These are phyloP conservation scores for Lagenidium giganteum DNA, from an alignment of 352 stramenopile genomes.

Conservation along the genomic window DNA sequence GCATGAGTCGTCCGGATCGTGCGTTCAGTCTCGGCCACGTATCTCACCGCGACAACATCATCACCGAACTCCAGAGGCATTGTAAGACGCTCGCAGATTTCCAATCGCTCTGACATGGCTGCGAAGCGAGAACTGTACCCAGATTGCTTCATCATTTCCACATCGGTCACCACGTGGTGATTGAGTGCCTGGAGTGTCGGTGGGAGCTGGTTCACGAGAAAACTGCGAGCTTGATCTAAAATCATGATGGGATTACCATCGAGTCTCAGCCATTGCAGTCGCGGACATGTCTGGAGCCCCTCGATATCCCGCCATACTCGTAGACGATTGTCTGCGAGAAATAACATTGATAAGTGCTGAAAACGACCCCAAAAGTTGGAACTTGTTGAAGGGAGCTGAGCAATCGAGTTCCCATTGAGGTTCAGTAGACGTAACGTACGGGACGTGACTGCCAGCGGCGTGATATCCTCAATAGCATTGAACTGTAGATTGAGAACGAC, in stretches of 20 bases:
- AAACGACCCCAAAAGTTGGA: constrained; percentile 52
- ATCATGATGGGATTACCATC: constrained; percentile 60
- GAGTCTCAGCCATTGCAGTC: constrained; percentile 52
- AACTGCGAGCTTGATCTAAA: constrained; percentile 39
- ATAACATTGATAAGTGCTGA: constrained; percentile 35
- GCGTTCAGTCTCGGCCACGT: constrained; percentile 24
- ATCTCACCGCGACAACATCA: constrained; percentile 30
- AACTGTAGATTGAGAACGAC: constrained; percentile 55
- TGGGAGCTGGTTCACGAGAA: constrained; percentile 70
- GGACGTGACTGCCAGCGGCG: constrained; percentile 33
- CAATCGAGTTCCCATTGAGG: constrained; percentile 44
- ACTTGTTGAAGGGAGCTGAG: constrained; percentile 22
- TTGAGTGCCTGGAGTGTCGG: constrained; percentile 51
- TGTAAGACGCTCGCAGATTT: constrained; percentile 18
- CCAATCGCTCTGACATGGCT: constrained; percentile 23
- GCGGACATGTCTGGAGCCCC: constrained; percentile 32
- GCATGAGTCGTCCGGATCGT: constrained; percentile 23
- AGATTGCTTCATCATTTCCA: constrained; percentile 49
- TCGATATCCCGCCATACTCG: constrained; percentile 42
- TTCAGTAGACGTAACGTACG: constrained; percentile 57
- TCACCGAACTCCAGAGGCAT: constrained; percentile 46
- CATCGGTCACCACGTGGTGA: constrained; percentile 53
- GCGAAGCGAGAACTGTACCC: constrained; percentile 28
- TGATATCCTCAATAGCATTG: constrained; percentile 50
- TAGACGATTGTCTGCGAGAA: constrained; percentile 54